Percentiles rank a stretch among this genome's conserved stretches.
Conservation (phyloP, 2,329 filamentous ascomycete species). For the Graphium sp. region DNA sequence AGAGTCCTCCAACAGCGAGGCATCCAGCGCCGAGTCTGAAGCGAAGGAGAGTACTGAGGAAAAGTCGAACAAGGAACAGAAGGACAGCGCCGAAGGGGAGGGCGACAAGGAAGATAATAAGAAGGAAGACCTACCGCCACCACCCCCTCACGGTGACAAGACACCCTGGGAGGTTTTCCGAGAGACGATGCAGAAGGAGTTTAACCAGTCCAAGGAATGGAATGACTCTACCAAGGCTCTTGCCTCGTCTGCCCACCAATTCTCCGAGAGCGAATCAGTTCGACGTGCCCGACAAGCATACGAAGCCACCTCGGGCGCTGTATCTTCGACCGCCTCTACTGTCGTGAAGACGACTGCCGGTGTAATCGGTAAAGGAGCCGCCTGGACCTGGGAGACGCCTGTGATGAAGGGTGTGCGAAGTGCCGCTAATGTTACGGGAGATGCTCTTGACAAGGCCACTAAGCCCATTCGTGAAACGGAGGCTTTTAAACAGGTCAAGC, state of each 20-base stretch:
- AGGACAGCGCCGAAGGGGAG: slow-evolving; percentile 27
- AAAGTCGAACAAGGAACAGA: slow-evolving; percentile 18
- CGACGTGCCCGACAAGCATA: slow-evolving; percentile 76
- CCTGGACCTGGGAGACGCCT: slow-evolving; percentile 93
- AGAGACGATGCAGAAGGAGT: slow-evolving; percentile 86
- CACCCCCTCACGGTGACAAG: slow-evolving; percentile 95
- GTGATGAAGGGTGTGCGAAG: slow-evolving; percentile 84
- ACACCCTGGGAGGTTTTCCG: slow-evolving; percentile 98
- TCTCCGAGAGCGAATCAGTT: slow-evolving; percentile 84
- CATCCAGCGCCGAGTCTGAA: slow-evolving; percentile 16
- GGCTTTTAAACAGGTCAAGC: slow-evolving; percentile 84
- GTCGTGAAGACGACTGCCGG: slow-evolving; percentile 75
- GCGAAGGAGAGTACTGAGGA: slow-evolving; percentile 12
- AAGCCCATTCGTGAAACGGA: slow-evolving; percentile 88
- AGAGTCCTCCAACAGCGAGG: slow-evolving; percentile 16
- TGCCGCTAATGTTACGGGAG: slow-evolving; percentile 71
- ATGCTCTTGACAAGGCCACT: slow-evolving; percentile 85
- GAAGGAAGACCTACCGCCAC: slow-evolving; percentile 59
- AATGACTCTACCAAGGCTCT: slow-evolving; percentile 96
- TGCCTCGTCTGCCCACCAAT: slow-evolving; percentile 73
- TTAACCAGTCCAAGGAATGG: slow-evolving; percentile 97
- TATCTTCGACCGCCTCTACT: slow-evolving; percentile 59
- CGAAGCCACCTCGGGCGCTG: slow-evolving; percentile 68
- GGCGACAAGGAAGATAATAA: slow-evolving; percentile 27
- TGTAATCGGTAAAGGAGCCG: slow-evolving; percentile 75